A percentile compares a stretch with the other conserved stretches of the same genome.
Evolutionary conservation across 495 filamentous ascomycete species (phyloP).

Genomic region (Achaetomiella virescens): DNA sequence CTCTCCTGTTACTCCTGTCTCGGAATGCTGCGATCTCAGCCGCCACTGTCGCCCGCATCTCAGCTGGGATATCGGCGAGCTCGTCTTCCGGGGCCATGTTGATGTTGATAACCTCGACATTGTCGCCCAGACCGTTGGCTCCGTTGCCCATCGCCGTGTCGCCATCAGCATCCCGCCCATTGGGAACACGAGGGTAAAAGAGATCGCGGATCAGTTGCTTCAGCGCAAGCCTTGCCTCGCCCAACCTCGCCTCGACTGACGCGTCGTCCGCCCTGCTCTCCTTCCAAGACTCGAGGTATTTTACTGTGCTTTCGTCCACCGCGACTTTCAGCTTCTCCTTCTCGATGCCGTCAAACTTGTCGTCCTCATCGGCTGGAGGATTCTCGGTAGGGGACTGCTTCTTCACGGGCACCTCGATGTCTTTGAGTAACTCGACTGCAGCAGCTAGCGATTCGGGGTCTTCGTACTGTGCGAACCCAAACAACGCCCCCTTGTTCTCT

Average conservation of each 20-base stretch:
- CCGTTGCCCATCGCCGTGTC: conserved; percentile 64
- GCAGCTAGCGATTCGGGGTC: conserved; percentile 82
- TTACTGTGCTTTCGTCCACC: conserved; percentile 73
- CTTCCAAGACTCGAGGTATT: conserved; percentile 76
- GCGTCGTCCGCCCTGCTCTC: conserved; percentile 58
- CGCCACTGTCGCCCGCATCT: conserved; percentile 95
- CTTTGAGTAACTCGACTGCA: conserved; percentile 79
- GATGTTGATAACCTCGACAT: conserved; percentile 85
- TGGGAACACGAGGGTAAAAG: conserved; percentile 58
- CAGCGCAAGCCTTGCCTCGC: conserved; percentile 57
- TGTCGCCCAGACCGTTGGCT: conserved; percentile 47
- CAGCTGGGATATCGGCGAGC: conserved; percentile 87
- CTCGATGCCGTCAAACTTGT: conserved; percentile 56
- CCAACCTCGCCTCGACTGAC: conserved; percentile 59
- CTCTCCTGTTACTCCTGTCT: conserved; percentile 77
- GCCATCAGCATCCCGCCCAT: conserved; percentile 51
- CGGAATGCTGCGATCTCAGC: conserved; percentile 92
- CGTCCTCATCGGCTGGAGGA: conserved; percentile 37
- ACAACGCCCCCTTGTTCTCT: conserved; percentile 76
- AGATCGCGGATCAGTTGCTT: conserved; percentile 62
- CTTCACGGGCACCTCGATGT: conserved; percentile 79
- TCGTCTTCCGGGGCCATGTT: conserved; percentile 88
- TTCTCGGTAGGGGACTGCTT: conserved; percentile 51
- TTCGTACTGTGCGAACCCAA: conserved; percentile 96
- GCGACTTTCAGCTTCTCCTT: conserved; percentile 67